Evolutionary conservation across 2,329 filamentous ascomycete species (phyloP).

Genomic region (Penicillium sp.): DNA sequence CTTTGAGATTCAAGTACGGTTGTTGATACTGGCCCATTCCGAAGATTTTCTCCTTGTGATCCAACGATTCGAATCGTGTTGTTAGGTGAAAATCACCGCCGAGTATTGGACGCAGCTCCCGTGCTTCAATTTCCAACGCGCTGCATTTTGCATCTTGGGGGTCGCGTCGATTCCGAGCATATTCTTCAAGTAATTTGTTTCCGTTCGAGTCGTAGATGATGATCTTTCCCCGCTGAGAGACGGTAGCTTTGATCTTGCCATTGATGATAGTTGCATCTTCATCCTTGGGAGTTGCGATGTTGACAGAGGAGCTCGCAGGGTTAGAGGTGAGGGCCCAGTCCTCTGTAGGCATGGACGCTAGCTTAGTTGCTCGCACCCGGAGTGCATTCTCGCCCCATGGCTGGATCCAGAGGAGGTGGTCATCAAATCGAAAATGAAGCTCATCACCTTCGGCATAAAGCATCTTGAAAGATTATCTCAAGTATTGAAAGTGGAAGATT

Average conservation of each 20-base stretch:
- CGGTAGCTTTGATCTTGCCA: slow-evolving; percentile 50
- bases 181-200: slow-evolving; percentile 54
- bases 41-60: slow-evolving; percentile 60
- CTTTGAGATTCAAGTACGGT: slow-evolving; percentile 63
- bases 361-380: slow-evolving; percentile 39
- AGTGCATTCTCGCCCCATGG: slow-evolving; percentile 42
- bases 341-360: slow-evolving; percentile 36
- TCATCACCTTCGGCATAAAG: slow-evolving; percentile 35
- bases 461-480: slow-evolving; percentile 18
- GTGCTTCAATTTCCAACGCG: slow-evolving; percentile 56
- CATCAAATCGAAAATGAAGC: slow-evolving; percentile 40
- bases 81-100: slow-evolving; percentile 61
- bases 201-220: slow-evolving; percentile 47
- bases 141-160: slow-evolving; percentile 59
- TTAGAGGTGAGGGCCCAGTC: slow-evolving; percentile 37
- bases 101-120: slow-evolving; percentile 57
- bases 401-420: slow-evolving; percentile 40
- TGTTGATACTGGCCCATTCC: slow-evolving; percentile 72
- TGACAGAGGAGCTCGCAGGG: slow-evolving; percentile 10
- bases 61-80: slow-evolving; percentile 57
- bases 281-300: slow-evolving; percentile 15
- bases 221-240: slow-evolving; percentile 53
- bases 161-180: slow-evolving; percentile 52
- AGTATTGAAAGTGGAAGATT: neutral
- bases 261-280: slow-evolving; percentile 47